Conservation (phyloP, 768 basidiomycete genomes). For the Phanerochaete carnosa region DNA sequence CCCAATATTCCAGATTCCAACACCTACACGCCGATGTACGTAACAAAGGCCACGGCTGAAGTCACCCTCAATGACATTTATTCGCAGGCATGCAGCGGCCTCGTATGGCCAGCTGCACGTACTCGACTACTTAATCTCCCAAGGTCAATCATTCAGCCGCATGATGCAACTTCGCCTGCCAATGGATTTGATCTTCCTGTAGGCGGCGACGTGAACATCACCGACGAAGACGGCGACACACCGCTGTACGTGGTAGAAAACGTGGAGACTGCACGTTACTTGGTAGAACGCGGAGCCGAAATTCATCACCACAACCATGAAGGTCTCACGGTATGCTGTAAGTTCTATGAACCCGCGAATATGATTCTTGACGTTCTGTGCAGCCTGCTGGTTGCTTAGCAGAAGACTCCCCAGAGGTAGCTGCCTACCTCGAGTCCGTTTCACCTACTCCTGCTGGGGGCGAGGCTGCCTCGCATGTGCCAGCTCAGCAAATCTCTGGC, state of each 20-base stretch:
- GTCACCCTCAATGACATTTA: background rate
- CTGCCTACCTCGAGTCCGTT: conserved; percentile 50
- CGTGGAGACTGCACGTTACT: conserved; percentile 70
- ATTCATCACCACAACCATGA: conserved; percentile 62
- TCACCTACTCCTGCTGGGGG: conserved; percentile 20
- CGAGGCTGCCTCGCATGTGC: conserved; percentile 14
- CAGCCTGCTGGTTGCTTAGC: conserved; percentile 69
- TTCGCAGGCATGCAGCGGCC: conserved; percentile 87
- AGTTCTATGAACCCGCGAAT: conserved; percentile 7
- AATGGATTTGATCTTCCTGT: background rate
- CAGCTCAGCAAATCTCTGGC: conserved; percentile 18
- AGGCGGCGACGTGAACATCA: conserved; percentile 87
- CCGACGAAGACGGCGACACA: conserved; percentile 87
- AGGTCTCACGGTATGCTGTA: conserved; percentile 65
- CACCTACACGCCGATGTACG: conserved; percentile 83
- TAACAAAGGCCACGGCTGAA: background rate
- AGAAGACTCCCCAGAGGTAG: conserved; percentile 70
- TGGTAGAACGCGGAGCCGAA: conserved; percentile 75
- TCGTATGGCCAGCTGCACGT: conserved; percentile 82
- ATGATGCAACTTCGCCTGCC: background rate
- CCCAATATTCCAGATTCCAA: conserved; percentile 68
- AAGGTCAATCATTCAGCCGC: conserved; percentile 38
- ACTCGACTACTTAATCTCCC: conserved; percentile 73
- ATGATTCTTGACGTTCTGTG: conserved; percentile 3
- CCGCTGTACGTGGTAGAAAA: conserved; percentile 89